Conservation (phyloP, 129 eudicot species). For the Flaveria sonorensis region DNA sequence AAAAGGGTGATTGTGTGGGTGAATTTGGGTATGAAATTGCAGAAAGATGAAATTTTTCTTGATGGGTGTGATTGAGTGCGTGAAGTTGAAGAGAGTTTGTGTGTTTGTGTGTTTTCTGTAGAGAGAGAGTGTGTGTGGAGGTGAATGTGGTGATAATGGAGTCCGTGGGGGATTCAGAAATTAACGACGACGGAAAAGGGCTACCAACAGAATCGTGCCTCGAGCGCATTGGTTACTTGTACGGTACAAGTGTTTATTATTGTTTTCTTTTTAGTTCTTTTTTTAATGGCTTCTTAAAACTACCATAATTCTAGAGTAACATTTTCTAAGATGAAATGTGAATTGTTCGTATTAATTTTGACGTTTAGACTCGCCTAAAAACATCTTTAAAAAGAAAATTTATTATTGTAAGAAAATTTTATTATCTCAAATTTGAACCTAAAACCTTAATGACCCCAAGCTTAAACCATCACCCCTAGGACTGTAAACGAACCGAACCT, state of each 20-base stretch:
- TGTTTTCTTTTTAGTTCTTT: neutral
- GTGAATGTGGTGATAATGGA: slow-evolving; percentile 35
- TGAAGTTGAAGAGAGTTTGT: slow-evolving; percentile 5
- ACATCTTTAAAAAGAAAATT: no score
- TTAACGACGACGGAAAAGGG: slow-evolving; percentile 38
- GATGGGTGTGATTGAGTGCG: slow-evolving; percentile 17
- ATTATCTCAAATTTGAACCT: no score
- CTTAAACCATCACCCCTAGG: no score
- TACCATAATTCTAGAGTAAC: no score
- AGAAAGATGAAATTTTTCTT: slow-evolving; percentile 19
- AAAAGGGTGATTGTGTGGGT: neutral
- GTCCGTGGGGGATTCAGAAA: slow-evolving; percentile 25
- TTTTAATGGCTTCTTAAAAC: neutral
- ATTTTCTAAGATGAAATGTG: no score
- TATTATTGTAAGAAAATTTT: no score
- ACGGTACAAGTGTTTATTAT: slow-evolving; percentile 13
- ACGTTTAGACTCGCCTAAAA: no score
- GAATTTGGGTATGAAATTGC: slow-evolving; percentile 17
- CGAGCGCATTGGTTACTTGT: slow-evolving; percentile 17
- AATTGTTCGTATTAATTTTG: no score
- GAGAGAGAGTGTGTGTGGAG: slow-evolving; percentile 24
- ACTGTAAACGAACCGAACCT: no score
- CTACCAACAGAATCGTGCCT: slow-evolving; percentile 33
- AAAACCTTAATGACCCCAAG: no score
- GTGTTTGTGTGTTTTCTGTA: neutral